phyloP scores from a whole-genome alignment of 2,329 filamentous ascomycete species.

The Pleurostoma richardsiae region DNA sequence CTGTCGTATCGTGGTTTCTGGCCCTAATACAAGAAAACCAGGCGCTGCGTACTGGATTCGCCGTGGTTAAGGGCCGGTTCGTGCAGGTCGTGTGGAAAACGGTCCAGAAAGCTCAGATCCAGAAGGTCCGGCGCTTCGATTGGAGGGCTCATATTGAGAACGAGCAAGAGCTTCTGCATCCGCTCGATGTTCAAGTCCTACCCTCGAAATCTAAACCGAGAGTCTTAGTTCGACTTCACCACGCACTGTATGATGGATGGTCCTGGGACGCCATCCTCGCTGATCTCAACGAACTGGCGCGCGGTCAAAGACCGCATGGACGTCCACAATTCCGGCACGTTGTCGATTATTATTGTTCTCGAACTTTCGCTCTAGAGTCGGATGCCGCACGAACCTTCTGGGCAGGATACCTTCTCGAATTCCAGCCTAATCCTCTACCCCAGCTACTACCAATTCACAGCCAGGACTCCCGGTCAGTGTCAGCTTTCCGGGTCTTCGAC shows the following conservation, averaged over 20 bases:
- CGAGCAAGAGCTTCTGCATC: constrained; percentile 40
- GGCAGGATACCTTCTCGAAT: constrained; percentile 58
- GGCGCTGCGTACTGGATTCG: constrained; percentile 71
- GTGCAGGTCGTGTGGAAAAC: constrained; percentile 60
- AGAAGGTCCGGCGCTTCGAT: constrained; percentile 26
- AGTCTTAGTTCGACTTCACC: constrained; percentile 61
- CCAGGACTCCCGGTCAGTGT: constrained; percentile 17
- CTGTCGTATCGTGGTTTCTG: constrained; percentile 44
- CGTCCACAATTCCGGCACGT: constrained; percentile 59
- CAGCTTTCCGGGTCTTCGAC: constrained; percentile 21
- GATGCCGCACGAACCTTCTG: constrained; percentile 58
- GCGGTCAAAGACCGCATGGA: constrained; percentile 13
- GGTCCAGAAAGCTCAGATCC: constrained; percentile 37
- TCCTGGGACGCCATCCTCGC: constrained; percentile 69
- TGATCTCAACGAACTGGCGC: constrained; percentile 56
- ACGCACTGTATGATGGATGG: constrained; percentile 92
- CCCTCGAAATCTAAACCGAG: constrained; percentile 13
- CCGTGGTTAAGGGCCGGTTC: constrained; percentile 46
- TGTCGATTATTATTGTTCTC: constrained; percentile 38
- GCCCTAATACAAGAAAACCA: constrained; percentile 51
- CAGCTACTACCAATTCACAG: constrained; percentile 11
- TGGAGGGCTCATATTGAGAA: constrained; percentile 33
- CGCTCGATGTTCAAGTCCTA: constrained; percentile 57
- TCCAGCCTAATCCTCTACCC: constrained; percentile 51
- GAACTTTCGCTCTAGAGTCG: constrained; percentile 16